A percentile compares a stretch with the other conserved stretches of the same genome.
These are phyloP conservation scores for Taphrina confusa DNA, from an alignment of 1,139 yeast species.

Conservation along the genomic window DNA sequence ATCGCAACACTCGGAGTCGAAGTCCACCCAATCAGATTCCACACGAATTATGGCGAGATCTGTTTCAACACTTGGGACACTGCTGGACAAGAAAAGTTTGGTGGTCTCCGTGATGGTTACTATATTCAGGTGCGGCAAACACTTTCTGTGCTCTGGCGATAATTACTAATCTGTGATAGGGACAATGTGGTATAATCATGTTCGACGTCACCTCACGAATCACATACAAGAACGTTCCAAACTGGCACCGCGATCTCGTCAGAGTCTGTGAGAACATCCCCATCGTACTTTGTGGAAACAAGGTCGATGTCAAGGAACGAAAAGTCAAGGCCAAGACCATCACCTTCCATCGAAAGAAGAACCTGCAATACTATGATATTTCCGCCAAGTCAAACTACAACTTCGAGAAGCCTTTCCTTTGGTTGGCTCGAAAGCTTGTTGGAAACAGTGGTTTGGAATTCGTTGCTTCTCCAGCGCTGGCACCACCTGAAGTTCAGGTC, in stretches of 20 bases:
- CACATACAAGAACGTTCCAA: conserved; percentile 99
- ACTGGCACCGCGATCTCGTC: conserved; percentile 94
- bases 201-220: conserved; percentile 99
- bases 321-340: conserved; percentile 99
- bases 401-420: conserved; percentile 99
- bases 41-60: conserved; percentile 98
- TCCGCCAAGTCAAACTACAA: conserved; percentile 99
- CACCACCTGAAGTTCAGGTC: conserved; percentile 99
- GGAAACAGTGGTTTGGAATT: conserved; percentile 98
- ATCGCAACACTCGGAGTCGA: conserved; percentile 94
- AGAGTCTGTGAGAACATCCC: conserved; percentile 99
- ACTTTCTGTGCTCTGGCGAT: background rate
- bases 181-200: conserved; percentile 99
- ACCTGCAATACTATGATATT: conserved; percentile 98
- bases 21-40: conserved; percentile 97
- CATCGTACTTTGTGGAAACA: conserved; percentile 98
- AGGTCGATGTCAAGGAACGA: conserved; percentile 99
- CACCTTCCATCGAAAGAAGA: conserved; percentile 98
- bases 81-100: conserved; percentile 99
- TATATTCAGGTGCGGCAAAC: conserved; percentile 62
- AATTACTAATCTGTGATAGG: conserved; percentile 45
- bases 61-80: conserved; percentile 99
- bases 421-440: conserved; percentile 99
- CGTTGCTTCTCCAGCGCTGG: conserved; percentile 98
- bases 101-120: conserved; percentile 99